Conservation (phyloP, 2,329 filamentous ascomycete genomes). For the Didymellaceae sp. region DNA sequence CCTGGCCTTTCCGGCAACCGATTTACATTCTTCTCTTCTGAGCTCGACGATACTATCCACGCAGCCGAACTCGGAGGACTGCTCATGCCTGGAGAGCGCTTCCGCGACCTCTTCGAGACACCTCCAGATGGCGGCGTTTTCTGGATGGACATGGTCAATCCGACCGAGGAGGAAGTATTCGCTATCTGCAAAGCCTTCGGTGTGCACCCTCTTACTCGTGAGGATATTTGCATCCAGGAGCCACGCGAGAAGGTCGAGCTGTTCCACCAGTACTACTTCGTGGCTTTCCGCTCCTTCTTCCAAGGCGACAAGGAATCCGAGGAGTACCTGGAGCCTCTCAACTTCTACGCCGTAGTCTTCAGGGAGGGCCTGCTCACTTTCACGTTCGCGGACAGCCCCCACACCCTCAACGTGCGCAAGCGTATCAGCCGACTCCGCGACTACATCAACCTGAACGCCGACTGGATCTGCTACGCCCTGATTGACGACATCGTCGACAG, state of each 20-base stretch:
- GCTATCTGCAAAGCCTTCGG: conserved; percentile 93
- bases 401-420: conserved; percentile 87
- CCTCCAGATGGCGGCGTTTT: conserved; percentile 82
- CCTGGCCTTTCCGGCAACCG: conserved; percentile 69
- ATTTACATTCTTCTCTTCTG: conserved; percentile 97
- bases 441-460: conserved; percentile 90
- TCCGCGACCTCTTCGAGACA: conserved; percentile 83
- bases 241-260: conserved; percentile 98
- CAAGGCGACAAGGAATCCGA: conserved; percentile 79
- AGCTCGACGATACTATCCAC: conserved; percentile 91
- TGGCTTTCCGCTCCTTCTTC: conserved; percentile 93
- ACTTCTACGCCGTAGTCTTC: conserved; percentile 96
- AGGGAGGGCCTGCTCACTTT: conserved; percentile 94
- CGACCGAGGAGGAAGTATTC: conserved; percentile 85
- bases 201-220: conserved; percentile 91
- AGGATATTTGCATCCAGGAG: conserved; percentile 95
- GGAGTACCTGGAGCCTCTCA: conserved; percentile 90
- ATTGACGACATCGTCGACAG: conserved; percentile 98
- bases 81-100: conserved; percentile 85
- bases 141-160: conserved; percentile 96
- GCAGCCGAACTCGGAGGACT: conserved; percentile 87
- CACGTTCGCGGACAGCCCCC: conserved; percentile 85
- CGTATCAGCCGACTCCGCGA: conserved; percentile 92
- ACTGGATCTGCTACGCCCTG: conserved; percentile 98
- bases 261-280: conserved; percentile 97